These are phyloP conservation scores for Dioscorea zingiberensis DNA, from an alignment of 106 monocot genomes.

Conservation along the genomic window DNA sequence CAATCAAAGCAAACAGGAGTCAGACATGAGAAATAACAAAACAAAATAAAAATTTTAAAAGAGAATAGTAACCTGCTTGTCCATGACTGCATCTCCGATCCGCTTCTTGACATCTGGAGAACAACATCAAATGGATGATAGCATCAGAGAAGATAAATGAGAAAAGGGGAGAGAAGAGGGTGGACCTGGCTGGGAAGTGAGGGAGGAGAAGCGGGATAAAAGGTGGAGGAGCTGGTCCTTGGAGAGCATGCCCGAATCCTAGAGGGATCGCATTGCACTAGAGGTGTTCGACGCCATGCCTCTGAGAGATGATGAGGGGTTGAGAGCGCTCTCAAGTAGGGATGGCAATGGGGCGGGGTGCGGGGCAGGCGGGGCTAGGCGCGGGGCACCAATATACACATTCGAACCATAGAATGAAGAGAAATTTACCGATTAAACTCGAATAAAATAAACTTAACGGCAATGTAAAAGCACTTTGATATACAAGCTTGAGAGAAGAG, in stretches of 20 bases:
- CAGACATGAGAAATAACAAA: not conserved
- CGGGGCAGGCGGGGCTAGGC: too few species aligned
- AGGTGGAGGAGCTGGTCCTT: constrained; percentile 74
- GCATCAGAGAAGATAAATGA: not conserved
- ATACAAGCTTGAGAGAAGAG: too few species aligned
- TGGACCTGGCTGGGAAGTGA: constrained; percentile 61
- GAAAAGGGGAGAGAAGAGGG: not conserved
- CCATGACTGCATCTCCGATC: constrained; percentile 75
- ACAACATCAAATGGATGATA: constrained; percentile 2
- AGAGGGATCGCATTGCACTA: constrained; percentile 3
- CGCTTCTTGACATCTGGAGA: constrained; percentile 70
- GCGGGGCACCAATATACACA: too few species aligned
- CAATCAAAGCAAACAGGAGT: not conserved
- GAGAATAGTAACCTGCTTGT: constrained; percentile 54
- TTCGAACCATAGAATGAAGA: too few species aligned
- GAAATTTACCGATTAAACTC: too few species aligned
- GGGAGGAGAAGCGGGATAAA: constrained; percentile 76
- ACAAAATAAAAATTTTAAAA: not conserved
- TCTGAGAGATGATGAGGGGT: too few species aligned
- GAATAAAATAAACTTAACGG: too few species aligned
- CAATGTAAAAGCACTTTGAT: too few species aligned
- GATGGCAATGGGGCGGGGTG: too few species aligned
- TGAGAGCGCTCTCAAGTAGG: too few species aligned
- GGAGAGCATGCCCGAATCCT: constrained; percentile 52
- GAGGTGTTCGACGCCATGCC: constrained; percentile 11